Evolutionary conservation across 345 rosid species (phyloP).

Genomic region (Arabis hirsuta): DNA sequence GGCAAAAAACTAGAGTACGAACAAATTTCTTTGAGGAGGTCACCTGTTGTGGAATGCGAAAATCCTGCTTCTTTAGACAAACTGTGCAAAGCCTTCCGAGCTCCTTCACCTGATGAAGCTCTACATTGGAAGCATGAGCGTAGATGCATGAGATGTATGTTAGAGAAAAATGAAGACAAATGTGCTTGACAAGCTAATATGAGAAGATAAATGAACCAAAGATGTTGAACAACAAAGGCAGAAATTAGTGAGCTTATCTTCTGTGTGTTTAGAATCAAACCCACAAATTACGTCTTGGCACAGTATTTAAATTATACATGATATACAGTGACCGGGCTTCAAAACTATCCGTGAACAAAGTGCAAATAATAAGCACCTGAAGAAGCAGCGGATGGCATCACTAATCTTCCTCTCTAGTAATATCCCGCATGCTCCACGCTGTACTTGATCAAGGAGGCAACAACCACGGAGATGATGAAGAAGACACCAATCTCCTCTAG

Average conservation of each 20-base stretch:
- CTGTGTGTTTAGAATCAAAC: not conserved
- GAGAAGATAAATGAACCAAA: slow-evolving; percentile 17
- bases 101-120: slow-evolving; percentile 90
- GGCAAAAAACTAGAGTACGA: slow-evolving; percentile 17
- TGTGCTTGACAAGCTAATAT: slow-evolving; percentile 25
- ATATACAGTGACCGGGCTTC: not conserved
- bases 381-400: slow-evolving; percentile 88
- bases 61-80: slow-evolving; percentile 74
- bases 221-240: slow-evolving; percentile 6
- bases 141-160: slow-evolving; percentile 25
- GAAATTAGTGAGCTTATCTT: slow-evolving; percentile 17
- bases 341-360: slow-evolving; percentile 17
- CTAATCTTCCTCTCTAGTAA: slow-evolving; percentile 69
- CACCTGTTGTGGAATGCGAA: slow-evolving; percentile 64
- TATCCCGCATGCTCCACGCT: slow-evolving; percentile 57
- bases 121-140: slow-evolving; percentile 48
- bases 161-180: slow-evolving; percentile 18
- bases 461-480: slow-evolving; percentile 94
- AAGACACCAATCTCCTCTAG: slow-evolving; percentile 76
- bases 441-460: slow-evolving; percentile 86
- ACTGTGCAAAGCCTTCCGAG: slow-evolving; percentile 74
- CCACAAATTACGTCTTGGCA: slow-evolving; percentile 15
- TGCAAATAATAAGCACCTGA: slow-evolving; percentile 58
- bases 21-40: slow-evolving; percentile 43
- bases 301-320: slow-evolving; percentile 4